These are phyloP conservation scores for Hypoxylon sp. DNA, from an alignment of 2,329 filamentous ascomycete genomes.

Conservation along the genomic window DNA sequence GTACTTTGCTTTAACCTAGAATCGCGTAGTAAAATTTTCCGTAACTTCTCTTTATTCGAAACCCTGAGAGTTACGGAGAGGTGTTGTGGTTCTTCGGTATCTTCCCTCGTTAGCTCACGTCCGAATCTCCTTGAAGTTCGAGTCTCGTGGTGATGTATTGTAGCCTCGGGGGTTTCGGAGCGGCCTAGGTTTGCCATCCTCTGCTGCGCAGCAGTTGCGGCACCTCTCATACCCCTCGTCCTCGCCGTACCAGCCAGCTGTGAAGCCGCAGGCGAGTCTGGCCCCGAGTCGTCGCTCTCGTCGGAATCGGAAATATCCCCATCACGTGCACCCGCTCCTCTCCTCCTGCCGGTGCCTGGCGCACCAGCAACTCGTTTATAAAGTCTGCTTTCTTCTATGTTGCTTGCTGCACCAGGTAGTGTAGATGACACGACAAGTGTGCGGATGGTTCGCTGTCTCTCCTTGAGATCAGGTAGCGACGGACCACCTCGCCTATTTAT, in stretches of 20 bases:
- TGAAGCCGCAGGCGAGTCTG: slow-evolving; percentile 86
- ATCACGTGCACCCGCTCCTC: slow-evolving; percentile 67
- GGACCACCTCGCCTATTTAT: slow-evolving; percentile 94
- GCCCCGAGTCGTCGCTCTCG: slow-evolving; percentile 88
- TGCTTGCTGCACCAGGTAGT: slow-evolving; percentile 85
- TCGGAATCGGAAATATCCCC: slow-evolving; percentile 89
- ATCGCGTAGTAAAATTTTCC: slow-evolving; percentile 72
- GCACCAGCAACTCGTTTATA: slow-evolving; percentile 81
- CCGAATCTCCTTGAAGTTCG: slow-evolving; percentile 74
- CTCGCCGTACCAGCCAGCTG: slow-evolving; percentile 84
- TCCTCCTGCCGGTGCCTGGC: slow-evolving; percentile 68
- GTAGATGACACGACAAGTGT: slow-evolving; percentile 94
- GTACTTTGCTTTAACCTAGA: slow-evolving; percentile 60
- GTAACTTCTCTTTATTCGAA: slow-evolving; percentile 75
- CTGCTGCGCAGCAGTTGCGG: slow-evolving; percentile 87
- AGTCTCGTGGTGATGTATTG: slow-evolving; percentile 79
- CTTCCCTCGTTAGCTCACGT: slow-evolving; percentile 78
- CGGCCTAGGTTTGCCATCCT: slow-evolving; percentile 86
- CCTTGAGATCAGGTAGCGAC: slow-evolving; percentile 94
- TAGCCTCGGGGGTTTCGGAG: slow-evolving; percentile 89
- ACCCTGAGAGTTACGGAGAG: slow-evolving; percentile 84
- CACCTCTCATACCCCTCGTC: slow-evolving; percentile 89
- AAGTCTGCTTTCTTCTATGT: slow-evolving; percentile 86
- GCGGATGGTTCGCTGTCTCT: slow-evolving; percentile 91
- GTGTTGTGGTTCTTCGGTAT: slow-evolving; percentile 80